A percentile compares a stretch with the other conserved stretches of the same genome.
Evolutionary conservation across 306 rosid genomes (phyloP).

Genomic region (Castanea crenata): DNA sequence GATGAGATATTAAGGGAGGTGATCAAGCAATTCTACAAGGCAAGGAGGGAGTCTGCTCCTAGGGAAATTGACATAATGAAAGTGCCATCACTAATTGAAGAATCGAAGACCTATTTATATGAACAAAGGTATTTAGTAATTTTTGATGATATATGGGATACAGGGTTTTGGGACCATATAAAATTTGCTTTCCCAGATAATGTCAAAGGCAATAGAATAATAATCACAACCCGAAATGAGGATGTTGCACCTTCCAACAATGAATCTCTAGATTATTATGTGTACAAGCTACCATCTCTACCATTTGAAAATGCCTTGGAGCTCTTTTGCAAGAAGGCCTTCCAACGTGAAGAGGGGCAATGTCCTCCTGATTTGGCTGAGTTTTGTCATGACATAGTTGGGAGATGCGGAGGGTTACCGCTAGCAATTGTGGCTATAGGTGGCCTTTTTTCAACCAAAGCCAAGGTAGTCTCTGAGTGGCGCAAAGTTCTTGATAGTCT

Average conservation of each 20-base stretch:
- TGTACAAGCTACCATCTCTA: too few relatives aligned
- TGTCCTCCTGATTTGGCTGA: too few relatives aligned
- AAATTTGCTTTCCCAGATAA: background rate
- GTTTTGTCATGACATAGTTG: fast-evolving
- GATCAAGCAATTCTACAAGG: background rate
- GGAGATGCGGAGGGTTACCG: too few relatives aligned
- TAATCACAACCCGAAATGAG: background rate
- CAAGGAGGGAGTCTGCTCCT: too few relatives aligned
- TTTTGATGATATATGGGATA: background rate
- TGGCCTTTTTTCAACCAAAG: too few relatives aligned
- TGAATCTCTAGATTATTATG: too few relatives aligned
- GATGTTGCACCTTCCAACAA: too few relatives aligned
- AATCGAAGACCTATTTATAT: background rate
- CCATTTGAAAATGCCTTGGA: fast-evolving
- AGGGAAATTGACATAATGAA: background rate
- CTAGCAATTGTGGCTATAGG: too few relatives aligned
- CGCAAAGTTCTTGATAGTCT: too few relatives aligned
- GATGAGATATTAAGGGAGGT: background rate
- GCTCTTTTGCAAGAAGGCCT: too few relatives aligned
- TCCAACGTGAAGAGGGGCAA: fast-evolving
- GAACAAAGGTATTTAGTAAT: background rate
- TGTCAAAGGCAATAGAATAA: background rate
- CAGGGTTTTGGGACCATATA: background rate
- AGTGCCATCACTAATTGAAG: too few relatives aligned
- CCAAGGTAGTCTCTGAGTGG: too few relatives aligned